Base-by-base conservation (phyloP, 495 filamentous ascomycete species). In the Pyronema domesticum region DNA sequence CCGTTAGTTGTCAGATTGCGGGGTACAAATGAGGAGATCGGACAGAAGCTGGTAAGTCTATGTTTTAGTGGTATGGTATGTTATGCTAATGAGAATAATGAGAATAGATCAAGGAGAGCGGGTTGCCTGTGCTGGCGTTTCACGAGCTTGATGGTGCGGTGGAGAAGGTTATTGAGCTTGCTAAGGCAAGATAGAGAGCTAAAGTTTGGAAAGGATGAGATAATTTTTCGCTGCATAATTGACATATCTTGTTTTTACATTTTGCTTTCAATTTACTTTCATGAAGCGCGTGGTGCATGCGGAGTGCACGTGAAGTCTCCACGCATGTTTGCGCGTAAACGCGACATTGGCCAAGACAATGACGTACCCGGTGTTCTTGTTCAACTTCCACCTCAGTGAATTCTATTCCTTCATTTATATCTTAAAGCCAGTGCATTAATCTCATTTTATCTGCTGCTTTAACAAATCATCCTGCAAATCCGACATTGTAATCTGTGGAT, bases 1-100 rank as follows among this genome's bases (percentile, higher is more conserved):
- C 86, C 87, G 13, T 81, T 94, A 10, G 84, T 94, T 40, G 88
- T 94, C 46, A 75, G 88, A 58, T 72, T 94, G 58, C 72, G 86
- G 57, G 88, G 87, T 10, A 89, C 86, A 45, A 89, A 86, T 58
- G 86, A 94, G 67, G 75, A 76, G 60, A 69, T 77, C 56, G 88
- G 85, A 9, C 79, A 82, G 72, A 75, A 75, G 65, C 77, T 94
- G 69, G 75, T 84, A 61, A 62, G 72, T 58, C 57, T 51, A 19
- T 18, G 17, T 46, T 3, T 35, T 44, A 47, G 7, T 37, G 0
- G 7, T 13, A 1, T 55, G 19, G 7, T 46, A 49, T 55, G 15
- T 15, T 15, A 39, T 23, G 34, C 14, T 15, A 17, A 49, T 59
- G 17, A 54, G 67, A 46, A 66, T 47, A 17, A 58, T 6, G 14